Evolutionary conservation across 257 asterid genomes (phyloP).

Genomic region (Solanum rostratum): DNA sequence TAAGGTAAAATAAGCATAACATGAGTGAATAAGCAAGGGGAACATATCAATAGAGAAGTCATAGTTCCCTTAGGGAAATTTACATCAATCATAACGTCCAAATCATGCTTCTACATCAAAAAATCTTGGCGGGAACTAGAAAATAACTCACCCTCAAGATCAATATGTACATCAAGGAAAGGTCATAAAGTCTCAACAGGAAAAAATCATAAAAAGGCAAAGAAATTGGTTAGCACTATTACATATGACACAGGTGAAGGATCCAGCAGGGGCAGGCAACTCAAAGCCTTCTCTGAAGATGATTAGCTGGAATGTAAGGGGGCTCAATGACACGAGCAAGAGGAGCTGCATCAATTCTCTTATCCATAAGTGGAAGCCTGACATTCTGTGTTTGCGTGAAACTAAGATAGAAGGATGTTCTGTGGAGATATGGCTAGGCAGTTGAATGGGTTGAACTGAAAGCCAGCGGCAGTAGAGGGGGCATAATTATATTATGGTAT

Average conservation of each 20-base stretch:
- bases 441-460: neutral
- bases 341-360: neutral
- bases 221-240: neutral
- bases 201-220: too few species aligned
- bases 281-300: neutral
- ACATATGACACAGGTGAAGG: neutral
- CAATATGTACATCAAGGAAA: too few species aligned
- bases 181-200: too few species aligned
- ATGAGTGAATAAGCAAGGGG: too few species aligned
- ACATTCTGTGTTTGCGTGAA: neutral
- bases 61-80: too few species aligned
- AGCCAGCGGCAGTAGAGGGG: neutral
- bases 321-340: neutral
- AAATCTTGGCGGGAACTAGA: too few species aligned
- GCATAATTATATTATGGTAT: neutral
- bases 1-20: too few species aligned
- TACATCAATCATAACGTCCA: too few species aligned
- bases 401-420: neutral
- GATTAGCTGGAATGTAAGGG: neutral
- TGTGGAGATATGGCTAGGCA: neutral
- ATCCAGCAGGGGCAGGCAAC: neutral
- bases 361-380: neutral
- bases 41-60: too few species aligned
- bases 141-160: too few species aligned
- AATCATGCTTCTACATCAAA: too few species aligned